A percentile compares a stretch with the other conserved stretches of the same genome.
Conservation (phyloP, 805 yeast species). For the Lachancea fermentati region DNA sequence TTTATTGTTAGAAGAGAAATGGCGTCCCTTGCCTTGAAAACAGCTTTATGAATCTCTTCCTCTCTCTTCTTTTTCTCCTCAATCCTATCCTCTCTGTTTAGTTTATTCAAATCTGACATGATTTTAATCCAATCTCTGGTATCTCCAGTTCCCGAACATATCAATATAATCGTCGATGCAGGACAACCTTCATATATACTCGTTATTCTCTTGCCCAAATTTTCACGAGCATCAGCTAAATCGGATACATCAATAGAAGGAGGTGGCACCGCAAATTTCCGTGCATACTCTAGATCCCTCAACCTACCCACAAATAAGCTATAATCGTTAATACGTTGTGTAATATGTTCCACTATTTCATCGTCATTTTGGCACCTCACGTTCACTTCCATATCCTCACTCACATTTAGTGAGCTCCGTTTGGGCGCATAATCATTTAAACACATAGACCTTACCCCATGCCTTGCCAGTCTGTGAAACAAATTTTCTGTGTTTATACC, state of each 20-base stretch:
- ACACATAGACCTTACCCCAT: conserved; percentile 23
- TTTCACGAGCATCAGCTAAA: conserved; percentile 13
- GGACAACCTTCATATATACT: conserved; percentile 51
- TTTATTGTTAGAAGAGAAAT: conserved; percentile 51
- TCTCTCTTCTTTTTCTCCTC: conserved; percentile 40
- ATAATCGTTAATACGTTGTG: conserved; percentile 33
- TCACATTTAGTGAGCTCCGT: conserved; percentile 17
- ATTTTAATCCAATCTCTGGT: conserved; percentile 40
- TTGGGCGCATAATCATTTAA: conserved; percentile 34
- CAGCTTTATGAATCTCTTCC: conserved; percentile 41
- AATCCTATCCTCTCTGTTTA: conserved; percentile 38
- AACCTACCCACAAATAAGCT: conserved; percentile 52
- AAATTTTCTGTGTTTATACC: conserved; percentile 39
- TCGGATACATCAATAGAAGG: conserved; percentile 7
- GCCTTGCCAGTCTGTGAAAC: conserved; percentile 35
- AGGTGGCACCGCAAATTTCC: conserved; percentile 32
- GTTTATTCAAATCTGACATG: conserved; percentile 37
- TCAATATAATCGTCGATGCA: conserved; percentile 49
- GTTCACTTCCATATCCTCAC: conserved; percentile 31
- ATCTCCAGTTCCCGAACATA: conserved; percentile 62
- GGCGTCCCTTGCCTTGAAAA: conserved; percentile 53
- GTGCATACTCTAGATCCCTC: conserved; percentile 49
- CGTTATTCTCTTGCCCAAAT: conserved; percentile 41
- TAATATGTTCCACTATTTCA: conserved; percentile 44
- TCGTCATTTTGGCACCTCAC: conserved; percentile 53